These are phyloP conservation scores for Pythium rhizo-oryzae DNA, from an alignment of 352 stramenopile genomes.

Conservation along the genomic window DNA sequence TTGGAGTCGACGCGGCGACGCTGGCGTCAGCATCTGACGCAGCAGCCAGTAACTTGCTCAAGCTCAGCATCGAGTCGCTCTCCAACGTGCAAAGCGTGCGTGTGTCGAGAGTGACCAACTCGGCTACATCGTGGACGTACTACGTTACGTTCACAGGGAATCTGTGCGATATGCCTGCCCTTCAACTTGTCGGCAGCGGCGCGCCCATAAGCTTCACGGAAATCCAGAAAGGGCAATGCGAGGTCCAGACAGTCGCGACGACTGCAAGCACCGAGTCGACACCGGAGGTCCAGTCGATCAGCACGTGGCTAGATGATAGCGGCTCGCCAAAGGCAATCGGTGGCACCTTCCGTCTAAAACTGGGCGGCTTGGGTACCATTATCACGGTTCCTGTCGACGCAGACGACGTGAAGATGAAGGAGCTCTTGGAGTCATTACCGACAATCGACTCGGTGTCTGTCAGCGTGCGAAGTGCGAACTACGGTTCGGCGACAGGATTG, in stretches of 20 bases:
- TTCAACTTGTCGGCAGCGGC: slow-evolving; percentile 51
- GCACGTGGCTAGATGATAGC: slow-evolving; percentile 65
- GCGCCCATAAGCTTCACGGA: slow-evolving; percentile 53
- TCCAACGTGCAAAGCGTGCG: slow-evolving; percentile 83
- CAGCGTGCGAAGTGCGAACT: slow-evolving; percentile 50
- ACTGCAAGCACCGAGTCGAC: slow-evolving; percentile 91
- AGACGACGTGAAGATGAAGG: slow-evolving; percentile 47
- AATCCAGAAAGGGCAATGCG: slow-evolving; percentile 85
- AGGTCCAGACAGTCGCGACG: slow-evolving; percentile 94
- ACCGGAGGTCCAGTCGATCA: slow-evolving; percentile 89
- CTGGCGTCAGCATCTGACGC: slow-evolving; percentile 42
- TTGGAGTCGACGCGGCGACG: slow-evolving; percentile 46
- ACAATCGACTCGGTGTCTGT: slow-evolving; percentile 82
- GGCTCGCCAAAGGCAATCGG: slow-evolving; percentile 36
- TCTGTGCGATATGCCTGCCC: slow-evolving; percentile 77
- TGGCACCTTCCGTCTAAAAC: slow-evolving; percentile 71
- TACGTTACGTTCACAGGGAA: slow-evolving; percentile 88
- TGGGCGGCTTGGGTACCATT: slow-evolving; percentile 46
- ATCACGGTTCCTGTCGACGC: slow-evolving; percentile 50
- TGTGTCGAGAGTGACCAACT: slow-evolving; percentile 59
- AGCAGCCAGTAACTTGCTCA: slow-evolving; percentile 69
- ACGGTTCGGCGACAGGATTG: slow-evolving; percentile 44
- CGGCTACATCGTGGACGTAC: slow-evolving; percentile 60
- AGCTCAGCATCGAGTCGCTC: slow-evolving; percentile 83
- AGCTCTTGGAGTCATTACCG: slow-evolving; percentile 66